Base-by-base conservation (phyloP, 106 monocot genomes). In the Dioscorea dumetorum region DNA sequence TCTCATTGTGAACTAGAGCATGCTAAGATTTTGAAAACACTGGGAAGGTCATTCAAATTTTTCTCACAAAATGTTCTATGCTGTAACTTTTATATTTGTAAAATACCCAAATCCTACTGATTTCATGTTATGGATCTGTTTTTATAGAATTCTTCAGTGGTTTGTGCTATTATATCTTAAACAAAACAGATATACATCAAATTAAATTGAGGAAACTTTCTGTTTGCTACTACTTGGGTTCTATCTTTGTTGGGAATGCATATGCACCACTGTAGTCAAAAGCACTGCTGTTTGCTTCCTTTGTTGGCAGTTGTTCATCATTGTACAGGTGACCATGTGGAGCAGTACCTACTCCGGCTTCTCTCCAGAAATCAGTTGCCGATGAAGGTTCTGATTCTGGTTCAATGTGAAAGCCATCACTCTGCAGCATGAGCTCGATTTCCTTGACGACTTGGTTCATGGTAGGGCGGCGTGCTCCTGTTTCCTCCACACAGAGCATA, bases 391-490 rank as follows among this genome's bases (percentile, higher is more conserved):
- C 63, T 12, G 67, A 77, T 4, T 60, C 63, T 22, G 53, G 19
- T 14, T 64, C 66, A 13, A 24, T 57, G 34, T 67, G 51, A 22
- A 60, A 8, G 28, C 76, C 83, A 48, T 73, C 65, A 15, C 33
- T 58, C 18, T 76, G 67, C 72, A 78, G 60, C 48, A 81, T 49
- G 12, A 8, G 24, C 67, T 87, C 87, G 12, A 92, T 85, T 62
- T 92, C 85, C 73, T 85, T 88, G 49, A 88, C 85, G 24, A 92
- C 88, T 1, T 85, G 82, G 24, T 54, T 82, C 93, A 93, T 93
- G 3, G 70, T 67, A 6, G 85, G 91, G 13, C 88, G 81, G 12
- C 75, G 71, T 2, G 8, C 57, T 4, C 79, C 73, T 14, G 72
- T 68, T 63, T 88, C 88, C 57, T 83, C 71, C 1, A 92, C 80